A percentile compares a stretch with the other conserved stretches of the same genome.
Conservation (phyloP, 495 filamentous ascomycete genomes). For the Hypoxylon rickii region DNA sequence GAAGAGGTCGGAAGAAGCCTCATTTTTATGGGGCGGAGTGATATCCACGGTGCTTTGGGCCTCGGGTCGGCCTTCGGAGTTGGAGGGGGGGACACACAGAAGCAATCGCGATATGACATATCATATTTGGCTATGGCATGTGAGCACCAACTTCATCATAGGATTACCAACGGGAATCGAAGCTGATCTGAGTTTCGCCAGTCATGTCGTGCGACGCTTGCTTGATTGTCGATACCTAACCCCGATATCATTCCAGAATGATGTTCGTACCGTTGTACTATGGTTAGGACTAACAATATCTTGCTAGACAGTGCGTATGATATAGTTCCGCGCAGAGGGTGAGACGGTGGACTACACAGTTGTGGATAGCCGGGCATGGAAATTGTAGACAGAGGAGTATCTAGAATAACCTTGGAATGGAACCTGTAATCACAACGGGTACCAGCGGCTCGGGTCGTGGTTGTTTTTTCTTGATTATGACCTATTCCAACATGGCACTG, state of each 20-base stretch:
- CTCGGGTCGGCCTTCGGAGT: neutral
- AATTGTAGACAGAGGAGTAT: slow-evolving; percentile 7
- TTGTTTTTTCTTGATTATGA: slow-evolving; percentile 18
- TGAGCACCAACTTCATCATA: neutral
- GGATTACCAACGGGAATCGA: neutral
- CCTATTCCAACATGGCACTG: slow-evolving; percentile 16
- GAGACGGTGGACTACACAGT: slow-evolving; percentile 10
- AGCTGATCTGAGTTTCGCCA: neutral
- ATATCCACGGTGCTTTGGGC: neutral
- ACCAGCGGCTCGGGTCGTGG: slow-evolving; percentile 15
- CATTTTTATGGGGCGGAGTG: slow-evolving; percentile 18
- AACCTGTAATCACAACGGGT: slow-evolving; percentile 12
- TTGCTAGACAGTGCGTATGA: neutral
- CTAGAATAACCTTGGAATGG: slow-evolving; percentile 10
- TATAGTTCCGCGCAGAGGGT: slow-evolving; percentile 1
- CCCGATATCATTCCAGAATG: neutral
- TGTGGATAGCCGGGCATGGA: neutral
- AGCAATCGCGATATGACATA: slow-evolving; percentile 9
- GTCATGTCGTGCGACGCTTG: neutral
- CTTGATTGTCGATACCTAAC: neutral
- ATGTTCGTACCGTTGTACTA: neutral
- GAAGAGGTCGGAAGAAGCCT: slow-evolving; percentile 1
- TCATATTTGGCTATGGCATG: slow-evolving; percentile 15
- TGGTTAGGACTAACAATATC: neutral
- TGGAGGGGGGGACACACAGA: neutral